Percentiles rank a stretch among this genome's conserved stretches.
Conservation (phyloP, 2,329 filamentous ascomycete genomes). For the Stagonosporopsis rhizophila region DNA sequence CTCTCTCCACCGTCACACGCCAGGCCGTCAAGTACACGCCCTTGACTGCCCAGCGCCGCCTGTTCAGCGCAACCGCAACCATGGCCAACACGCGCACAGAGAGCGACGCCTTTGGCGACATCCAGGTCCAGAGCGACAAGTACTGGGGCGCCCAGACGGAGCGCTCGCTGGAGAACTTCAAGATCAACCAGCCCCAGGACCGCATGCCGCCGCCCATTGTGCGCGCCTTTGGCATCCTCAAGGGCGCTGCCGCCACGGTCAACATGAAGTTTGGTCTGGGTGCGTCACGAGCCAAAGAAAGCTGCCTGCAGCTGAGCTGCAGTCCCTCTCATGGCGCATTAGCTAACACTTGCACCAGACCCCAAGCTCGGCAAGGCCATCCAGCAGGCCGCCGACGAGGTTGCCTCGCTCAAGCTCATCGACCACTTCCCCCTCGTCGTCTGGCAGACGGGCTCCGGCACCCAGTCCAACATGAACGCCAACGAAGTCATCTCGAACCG, state of each 20-base stretch:
- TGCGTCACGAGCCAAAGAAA: conserved; percentile 61
- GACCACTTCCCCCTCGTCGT: conserved; percentile 99
- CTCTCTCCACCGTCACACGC: conserved; percentile 39
- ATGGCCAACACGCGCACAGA: conserved; percentile 74
- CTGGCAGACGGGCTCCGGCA: conserved; percentile 98
- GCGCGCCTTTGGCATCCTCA: conserved; percentile 93
- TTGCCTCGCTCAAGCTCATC: conserved; percentile 89
- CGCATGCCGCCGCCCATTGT: conserved; percentile 95
- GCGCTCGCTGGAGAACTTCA: conserved; percentile 96
- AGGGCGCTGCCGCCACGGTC: conserved; percentile 93
- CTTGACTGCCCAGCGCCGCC: conserved; percentile 35
- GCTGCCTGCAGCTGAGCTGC: neutral
- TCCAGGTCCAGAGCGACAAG: conserved; percentile 88
- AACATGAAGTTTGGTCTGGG: conserved; percentile 93
- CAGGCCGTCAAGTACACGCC: conserved; percentile 26
- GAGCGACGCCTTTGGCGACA: conserved; percentile 96
- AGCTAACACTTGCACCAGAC: conserved; percentile 62
- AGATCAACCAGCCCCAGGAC: conserved; percentile 98
- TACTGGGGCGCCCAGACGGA: conserved; percentile 99
- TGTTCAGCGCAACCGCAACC: conserved; percentile 42
- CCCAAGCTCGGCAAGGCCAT: conserved; percentile 91
- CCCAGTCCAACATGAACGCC: conserved; percentile 99
- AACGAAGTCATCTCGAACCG: conserved; percentile 99
- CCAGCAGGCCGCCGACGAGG: conserved; percentile 91
- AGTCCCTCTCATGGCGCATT: neutral